Conservation (phyloP, 1,139 yeast genomes). For the Candida buenavistaensis region DNA sequence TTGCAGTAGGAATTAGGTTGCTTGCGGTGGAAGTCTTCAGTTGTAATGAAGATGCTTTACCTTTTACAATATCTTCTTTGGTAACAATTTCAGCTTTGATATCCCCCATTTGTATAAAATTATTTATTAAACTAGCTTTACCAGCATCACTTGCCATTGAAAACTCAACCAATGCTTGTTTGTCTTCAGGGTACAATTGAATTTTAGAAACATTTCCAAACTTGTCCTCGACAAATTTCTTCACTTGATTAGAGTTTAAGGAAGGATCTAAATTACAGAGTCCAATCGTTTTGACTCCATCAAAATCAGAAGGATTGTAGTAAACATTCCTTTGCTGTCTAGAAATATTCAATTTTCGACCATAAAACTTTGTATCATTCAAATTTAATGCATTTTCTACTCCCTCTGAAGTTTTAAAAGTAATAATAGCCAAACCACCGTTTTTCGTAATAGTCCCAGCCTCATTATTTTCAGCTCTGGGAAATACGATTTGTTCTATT, state of each 20-base stretch:
- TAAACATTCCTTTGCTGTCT: constrained; percentile 30
- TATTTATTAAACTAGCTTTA: constrained; percentile 43
- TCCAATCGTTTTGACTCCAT: constrained; percentile 37
- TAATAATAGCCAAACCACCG: constrained; percentile 61
- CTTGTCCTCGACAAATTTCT: constrained; percentile 26
- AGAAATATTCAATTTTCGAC: constrained; percentile 44
- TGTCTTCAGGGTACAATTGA: constrained; percentile 46
- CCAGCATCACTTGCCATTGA: constrained; percentile 52
- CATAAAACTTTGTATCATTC: constrained; percentile 37
- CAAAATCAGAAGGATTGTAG: constrained; percentile 24
- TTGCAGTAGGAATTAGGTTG: constrained; percentile 11
- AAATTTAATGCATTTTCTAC: constrained; percentile 42
- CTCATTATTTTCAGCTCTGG: constrained; percentile 28
- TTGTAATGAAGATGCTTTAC: too few species aligned
- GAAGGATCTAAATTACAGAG: constrained; percentile 49
- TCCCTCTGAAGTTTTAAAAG: constrained; percentile 37
- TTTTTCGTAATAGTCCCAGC: constrained; percentile 31
- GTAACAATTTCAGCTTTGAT: constrained; percentile 5
- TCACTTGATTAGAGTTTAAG: constrained; percentile 42
- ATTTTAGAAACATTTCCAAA: constrained; percentile 43
- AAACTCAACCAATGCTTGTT: constrained; percentile 58
- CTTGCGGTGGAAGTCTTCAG: too few species aligned
- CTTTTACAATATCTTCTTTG: constrained; percentile 6
- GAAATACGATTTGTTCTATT: constrained; percentile 54
- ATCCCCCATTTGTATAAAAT: constrained; percentile 11